Base-by-base conservation (phyloP, 1,284 basidiomycete species). In the Tilletia caries region DNA sequence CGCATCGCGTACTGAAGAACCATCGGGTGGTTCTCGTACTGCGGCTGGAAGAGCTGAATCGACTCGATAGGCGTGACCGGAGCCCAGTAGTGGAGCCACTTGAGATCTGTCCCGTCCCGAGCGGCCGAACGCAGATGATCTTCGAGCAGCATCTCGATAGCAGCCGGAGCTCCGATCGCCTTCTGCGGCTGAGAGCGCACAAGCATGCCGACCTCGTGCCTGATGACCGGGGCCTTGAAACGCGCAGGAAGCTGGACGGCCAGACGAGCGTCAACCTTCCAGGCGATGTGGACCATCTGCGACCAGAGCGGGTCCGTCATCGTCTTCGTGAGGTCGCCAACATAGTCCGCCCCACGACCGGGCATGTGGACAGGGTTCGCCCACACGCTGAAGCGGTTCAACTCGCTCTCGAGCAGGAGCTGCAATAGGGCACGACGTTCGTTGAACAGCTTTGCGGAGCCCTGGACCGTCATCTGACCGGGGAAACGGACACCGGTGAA, bases 1-100 rank as follows among this genome's bases (percentile, higher is more conserved):
- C 95, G 89, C 86, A 98, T 94, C 0, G 95, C 95, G 83, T 97
- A 98, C 89, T 99, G 96, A 37, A 98, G 85, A 46, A 98, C 85
- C 48, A 93, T 83, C 0, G 95, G 91, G 78, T 98, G 90, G 77
- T 89, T 92, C 23, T 67, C 73, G 68, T 77, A 79, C 48, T 74
- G 72, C 0, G 80, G 77, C 66, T 77, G 74, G 75, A 82, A 81
- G 10, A 81, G 75, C 27, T 74, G 68, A 66, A 82, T 75, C 13
- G 77, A 76, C 46, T 79, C 75, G 18, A 98, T 88, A 0, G 96
- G 95, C 1, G 95, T 90, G 5, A 95, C 90, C 32, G 93, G 89
- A 1, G 90, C 89, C 93, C 94, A 98, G 43, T 95, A 86, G 12
- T 92, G 86, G 20, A 98, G 87, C 84, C 93, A 89, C 90, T 95